Conservation (phyloP, 495 filamentous ascomycete species). For the Penicillium steckii region DNA sequence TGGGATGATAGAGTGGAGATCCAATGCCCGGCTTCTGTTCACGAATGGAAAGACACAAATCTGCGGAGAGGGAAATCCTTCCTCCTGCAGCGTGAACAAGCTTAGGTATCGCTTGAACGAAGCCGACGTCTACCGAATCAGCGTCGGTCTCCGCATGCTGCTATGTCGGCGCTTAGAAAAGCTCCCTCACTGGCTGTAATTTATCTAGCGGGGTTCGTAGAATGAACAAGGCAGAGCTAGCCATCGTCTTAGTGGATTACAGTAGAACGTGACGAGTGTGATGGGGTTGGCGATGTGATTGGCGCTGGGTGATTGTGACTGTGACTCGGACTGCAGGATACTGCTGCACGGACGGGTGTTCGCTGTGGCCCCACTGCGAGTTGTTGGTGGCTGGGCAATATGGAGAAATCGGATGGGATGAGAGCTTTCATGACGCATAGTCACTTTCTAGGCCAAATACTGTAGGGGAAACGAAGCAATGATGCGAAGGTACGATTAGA, state of each 20-base stretch:
- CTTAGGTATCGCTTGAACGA: conserved; percentile 3
- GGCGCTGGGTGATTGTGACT: conserved; percentile 37
- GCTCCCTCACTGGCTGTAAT: conserved; percentile 17
- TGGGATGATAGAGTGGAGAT: conserved; percentile 17
- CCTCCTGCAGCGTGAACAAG: conserved; percentile 12
- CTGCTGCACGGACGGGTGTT: conserved; percentile 24
- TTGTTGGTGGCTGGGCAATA: background rate
- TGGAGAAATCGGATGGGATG: background rate
- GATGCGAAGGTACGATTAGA: background rate
- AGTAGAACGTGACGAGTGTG: conserved; percentile 25
- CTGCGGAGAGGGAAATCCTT: background rate
- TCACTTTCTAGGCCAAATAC: background rate
- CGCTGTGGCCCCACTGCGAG: background rate
- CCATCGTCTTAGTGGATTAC: conserved; percentile 7
- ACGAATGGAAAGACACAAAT: conserved; percentile 5
- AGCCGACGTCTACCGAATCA: conserved; percentile 22
- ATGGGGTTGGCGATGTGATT: conserved; percentile 22
- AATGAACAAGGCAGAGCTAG: background rate
- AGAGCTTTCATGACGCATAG: background rate
- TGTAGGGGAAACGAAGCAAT: background rate
- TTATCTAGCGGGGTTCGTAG: background rate
- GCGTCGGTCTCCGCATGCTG: conserved; percentile 7
- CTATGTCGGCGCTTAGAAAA: conserved; percentile 25
- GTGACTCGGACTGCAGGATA: conserved; percentile 36
- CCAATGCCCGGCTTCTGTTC: background rate